Percentiles rank a stretch among this genome's conserved stretches.
Conservation (phyloP, 257 asterid species). For the Scutellaria galericulata region DNA sequence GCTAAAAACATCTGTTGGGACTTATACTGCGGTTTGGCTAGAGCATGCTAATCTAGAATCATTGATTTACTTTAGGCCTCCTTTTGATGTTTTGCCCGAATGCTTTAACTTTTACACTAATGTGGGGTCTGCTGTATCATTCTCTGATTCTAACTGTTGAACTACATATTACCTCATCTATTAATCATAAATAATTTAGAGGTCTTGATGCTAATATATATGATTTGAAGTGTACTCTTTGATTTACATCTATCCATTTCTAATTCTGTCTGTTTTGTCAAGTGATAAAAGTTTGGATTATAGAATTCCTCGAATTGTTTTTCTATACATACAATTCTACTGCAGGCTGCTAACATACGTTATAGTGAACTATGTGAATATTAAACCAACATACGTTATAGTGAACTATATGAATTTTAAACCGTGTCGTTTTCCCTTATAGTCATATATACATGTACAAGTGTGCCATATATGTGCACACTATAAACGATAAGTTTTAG, state of each 20-base stretch:
- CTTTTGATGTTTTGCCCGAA: constrained; percentile 1
- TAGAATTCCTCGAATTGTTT: background rate
- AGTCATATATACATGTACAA: constrained; percentile 13
- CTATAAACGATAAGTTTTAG: constrained; percentile 5
- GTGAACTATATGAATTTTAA: constrained; percentile 14
- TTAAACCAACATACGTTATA: constrained; percentile 19
- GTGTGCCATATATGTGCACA: background rate
- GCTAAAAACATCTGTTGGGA: background rate
- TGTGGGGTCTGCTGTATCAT: background rate
- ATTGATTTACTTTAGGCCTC: constrained; percentile 12
- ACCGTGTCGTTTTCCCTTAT: constrained; percentile 1
- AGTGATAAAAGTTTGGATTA: constrained; percentile 21
- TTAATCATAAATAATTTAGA: background rate
- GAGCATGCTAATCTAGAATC: constrained; percentile 13
- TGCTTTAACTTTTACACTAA: background rate
- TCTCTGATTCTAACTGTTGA: constrained; percentile 12
- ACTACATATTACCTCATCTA: constrained; percentile 15
- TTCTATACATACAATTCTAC: background rate
- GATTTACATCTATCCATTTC: constrained; percentile 18
- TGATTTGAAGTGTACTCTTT: constrained; percentile 8
- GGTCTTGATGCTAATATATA: constrained; percentile 22
- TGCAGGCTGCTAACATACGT: constrained; percentile 16
- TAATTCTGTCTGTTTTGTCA: constrained; percentile 2
- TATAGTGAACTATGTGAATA: background rate
- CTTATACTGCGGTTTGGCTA: background rate